Conservation (phyloP, 208 protist species). For the Kentomonas sorsogonicus region DNA sequence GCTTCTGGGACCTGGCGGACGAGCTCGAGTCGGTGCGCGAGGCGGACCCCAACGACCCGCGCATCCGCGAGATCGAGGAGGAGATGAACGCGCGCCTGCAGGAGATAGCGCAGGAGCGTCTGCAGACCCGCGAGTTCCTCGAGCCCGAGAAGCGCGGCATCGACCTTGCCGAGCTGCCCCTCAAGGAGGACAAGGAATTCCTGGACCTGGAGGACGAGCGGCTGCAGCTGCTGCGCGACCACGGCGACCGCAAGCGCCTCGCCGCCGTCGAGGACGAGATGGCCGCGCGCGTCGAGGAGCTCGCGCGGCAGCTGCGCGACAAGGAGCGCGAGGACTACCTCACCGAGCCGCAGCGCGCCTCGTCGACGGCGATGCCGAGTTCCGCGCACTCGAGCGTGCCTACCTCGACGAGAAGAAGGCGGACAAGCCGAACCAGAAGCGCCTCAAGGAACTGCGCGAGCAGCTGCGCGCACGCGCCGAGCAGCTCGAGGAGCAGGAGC, state of each 20-base stretch:
- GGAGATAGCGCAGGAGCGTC: conserved; percentile 22
- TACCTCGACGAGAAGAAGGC: conserved; percentile 38
- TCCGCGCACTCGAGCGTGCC: conserved; percentile 42
- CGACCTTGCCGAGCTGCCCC: neutral
- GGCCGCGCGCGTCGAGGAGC: conserved; percentile 24
- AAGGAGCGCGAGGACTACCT: conserved; percentile 61
- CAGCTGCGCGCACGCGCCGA: too few species aligned
- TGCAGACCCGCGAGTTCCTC: too few species aligned
- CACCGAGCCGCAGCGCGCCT: too few species aligned
- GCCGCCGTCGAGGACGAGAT: conserved; percentile 16
- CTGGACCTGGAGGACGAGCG: conserved; percentile 11
- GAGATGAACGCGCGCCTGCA: conserved; percentile 23
- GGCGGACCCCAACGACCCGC: neutral
- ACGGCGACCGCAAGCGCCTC: neutral
- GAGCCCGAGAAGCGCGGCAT: too few species aligned
- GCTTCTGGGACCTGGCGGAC: conserved; percentile 16
- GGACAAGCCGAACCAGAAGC: conserved; percentile 46
- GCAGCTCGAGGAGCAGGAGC: conserved; percentile 30
- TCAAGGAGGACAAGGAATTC: neutral
- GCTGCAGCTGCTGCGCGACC: conserved; percentile 12
- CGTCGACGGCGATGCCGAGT: conserved; percentile 30
- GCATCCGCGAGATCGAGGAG: conserved; percentile 10
- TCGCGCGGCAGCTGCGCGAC: conserved; percentile 36
- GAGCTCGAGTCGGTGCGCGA: conserved; percentile 13
- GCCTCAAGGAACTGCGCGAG: too few species aligned